Conservation (phyloP, 495 filamentous ascomycete genomes). For the Daldinia loculata region DNA sequence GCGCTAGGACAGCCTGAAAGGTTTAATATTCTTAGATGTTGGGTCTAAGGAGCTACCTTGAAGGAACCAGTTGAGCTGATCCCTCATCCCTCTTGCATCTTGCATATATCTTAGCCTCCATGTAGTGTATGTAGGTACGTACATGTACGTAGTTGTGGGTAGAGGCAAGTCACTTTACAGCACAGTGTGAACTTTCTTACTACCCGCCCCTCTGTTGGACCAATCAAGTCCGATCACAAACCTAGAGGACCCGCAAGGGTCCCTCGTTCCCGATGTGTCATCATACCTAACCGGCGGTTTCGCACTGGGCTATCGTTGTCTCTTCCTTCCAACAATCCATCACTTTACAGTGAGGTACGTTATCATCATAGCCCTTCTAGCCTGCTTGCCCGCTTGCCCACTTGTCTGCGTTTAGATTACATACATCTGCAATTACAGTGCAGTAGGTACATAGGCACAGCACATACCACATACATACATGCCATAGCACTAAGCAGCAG, state of each 20-base stretch:
- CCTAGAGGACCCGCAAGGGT: slow-evolving; percentile 25
- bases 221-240: slow-evolving; percentile 22
- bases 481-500: slow-evolving; percentile 3
- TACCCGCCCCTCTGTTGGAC: slow-evolving; percentile 2
- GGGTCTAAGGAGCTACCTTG: slow-evolving; percentile 3
- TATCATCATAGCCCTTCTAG: slow-evolving; percentile 8
- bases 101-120: slow-evolving; percentile 7
- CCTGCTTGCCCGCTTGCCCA: not conserved
- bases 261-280: slow-evolving; percentile 42
- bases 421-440: slow-evolving; percentile 6
- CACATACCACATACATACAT: not conserved
- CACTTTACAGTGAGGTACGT: not conserved
- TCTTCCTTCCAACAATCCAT: slow-evolving; percentile 20
- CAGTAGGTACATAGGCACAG: not conserved
- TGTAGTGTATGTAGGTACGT: slow-evolving; percentile 3
- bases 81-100: slow-evolving; percentile 8
- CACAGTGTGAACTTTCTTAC: slow-evolving; percentile 24
- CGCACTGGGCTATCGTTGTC: slow-evolving; percentile 30
- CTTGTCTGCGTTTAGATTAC: not conserved
- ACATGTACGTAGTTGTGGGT: not conserved
- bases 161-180: slow-evolving; percentile 4
- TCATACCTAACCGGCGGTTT: slow-evolving; percentile 25
- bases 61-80: slow-evolving; percentile 13
- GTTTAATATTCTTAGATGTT: not conserved
- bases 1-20: not conserved